Conservation (phyloP, 2,329 filamentous ascomycete genomes). For the Xylariaceae sp. region DNA sequence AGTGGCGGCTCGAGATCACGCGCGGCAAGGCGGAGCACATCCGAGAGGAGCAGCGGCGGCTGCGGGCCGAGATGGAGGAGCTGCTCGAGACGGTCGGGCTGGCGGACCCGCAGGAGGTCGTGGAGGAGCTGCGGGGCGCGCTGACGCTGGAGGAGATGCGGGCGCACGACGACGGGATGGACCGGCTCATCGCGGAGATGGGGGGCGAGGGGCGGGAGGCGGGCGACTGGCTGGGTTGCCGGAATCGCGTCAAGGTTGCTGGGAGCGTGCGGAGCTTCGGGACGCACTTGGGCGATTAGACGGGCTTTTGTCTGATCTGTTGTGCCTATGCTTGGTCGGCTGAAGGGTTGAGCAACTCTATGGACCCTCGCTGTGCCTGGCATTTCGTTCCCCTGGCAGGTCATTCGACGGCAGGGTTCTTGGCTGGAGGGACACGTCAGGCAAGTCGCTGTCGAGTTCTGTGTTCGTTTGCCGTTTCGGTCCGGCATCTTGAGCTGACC, state of each 20-base stretch:
- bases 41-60: neutral
- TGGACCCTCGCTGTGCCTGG: too few relatives aligned
- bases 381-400: too few relatives aligned
- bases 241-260: neutral
- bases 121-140: constrained; percentile 3
- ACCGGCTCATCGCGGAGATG: constrained; percentile 1
- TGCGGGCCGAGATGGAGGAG: neutral
- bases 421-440: too few relatives aligned
- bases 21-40: constrained; percentile 1
- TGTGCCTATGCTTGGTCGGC: too few relatives aligned
- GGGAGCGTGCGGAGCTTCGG: neutral
- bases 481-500: too few relatives aligned
- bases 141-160: neutral
- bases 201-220: neutral
- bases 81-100: neutral
- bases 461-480: too few relatives aligned
- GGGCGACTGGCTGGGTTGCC: neutral
- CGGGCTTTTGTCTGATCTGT: too few relatives aligned
- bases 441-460: neutral
- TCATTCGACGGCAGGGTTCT: too few relatives aligned
- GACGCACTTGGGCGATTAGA: neutral
- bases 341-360: too few relatives aligned
- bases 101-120: neutral
- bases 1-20: neutral
- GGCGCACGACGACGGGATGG: neutral